A percentile compares a stretch with the other conserved stretches of the same genome.
Evolutionary conservation across 1,284 basidiomycete species (phyloP).

Genomic region (Hypsizygus ulmarius): DNA sequence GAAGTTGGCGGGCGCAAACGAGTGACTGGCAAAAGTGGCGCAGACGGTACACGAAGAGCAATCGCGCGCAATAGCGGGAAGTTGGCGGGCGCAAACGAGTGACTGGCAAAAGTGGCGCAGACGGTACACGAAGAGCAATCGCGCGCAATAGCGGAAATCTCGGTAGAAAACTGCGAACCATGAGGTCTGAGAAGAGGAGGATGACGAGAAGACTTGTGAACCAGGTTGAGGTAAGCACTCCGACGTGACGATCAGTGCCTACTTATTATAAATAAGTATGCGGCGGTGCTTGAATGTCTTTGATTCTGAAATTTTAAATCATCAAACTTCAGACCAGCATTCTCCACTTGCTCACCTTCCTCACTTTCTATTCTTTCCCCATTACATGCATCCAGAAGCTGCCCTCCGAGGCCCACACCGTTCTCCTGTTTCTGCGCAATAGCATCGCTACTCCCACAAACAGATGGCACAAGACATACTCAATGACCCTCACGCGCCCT

Average conservation of each 20-base stretch:
- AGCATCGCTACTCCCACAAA: constrained; percentile 41
- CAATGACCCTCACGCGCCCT: constrained; percentile 50
- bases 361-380: constrained; percentile 23
- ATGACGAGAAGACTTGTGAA: not conserved
- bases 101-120: constrained; percentile 46
- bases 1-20: constrained; percentile 24
- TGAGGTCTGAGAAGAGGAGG: constrained; percentile 6
- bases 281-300: constrained; percentile 8
- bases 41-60: constrained; percentile 32
- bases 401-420: constrained; percentile 38
- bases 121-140: constrained; percentile 33
- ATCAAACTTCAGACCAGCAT: constrained; percentile 6
- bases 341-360: constrained; percentile 12
- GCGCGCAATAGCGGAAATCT: constrained; percentile 32
- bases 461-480: constrained; percentile 34
- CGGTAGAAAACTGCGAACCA: constrained; percentile 28
- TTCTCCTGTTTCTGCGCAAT: constrained; percentile 49
- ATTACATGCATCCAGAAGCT: constrained; percentile 59
- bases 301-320: constrained; percentile 13
- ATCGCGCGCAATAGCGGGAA: constrained; percentile 28
- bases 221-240: no score
- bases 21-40: constrained; percentile 47
- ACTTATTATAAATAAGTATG: no score
- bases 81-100: constrained; percentile 26
- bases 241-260: constrained; percentile 12